Base-by-base conservation (phyloP, 495 filamentous ascomycete species). In the Penicillium manginii region DNA sequence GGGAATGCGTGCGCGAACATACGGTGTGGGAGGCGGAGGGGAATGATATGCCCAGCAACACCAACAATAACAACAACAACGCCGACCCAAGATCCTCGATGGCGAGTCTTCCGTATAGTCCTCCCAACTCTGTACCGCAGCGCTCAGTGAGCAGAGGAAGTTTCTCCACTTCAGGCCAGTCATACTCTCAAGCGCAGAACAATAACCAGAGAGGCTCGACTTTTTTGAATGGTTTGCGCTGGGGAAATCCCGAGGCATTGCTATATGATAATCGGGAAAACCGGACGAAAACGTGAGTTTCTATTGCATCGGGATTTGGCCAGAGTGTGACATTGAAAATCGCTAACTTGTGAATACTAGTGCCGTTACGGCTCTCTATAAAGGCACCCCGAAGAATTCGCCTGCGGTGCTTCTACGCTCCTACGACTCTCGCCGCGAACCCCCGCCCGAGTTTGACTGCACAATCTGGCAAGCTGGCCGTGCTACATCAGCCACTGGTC, bases 401-500 rank as follows among this genome's bases (percentile, higher is more conserved):
- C 73, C 82, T 9, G 81, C 92, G 0, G 86, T 88, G 2, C 71
- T 98, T 51, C 76, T 98, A 49, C 88, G 94, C 31, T 97, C 94
- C 10, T 98, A 98, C 66, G 93, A 96, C 62, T 97, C 96, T 22
- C 84, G 91, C 59, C 91, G 89, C 71, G 93, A 98, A 71, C 88
- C 92, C 0, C 83, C 91, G 4, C 89, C 93, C 0, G 91, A 96
- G 69, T 90, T 91, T 57, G 86, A 96, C 64, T 96, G 92, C 71
- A 96, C 84, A 14, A 91, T 98, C 52, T 98, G 94, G 94, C 84
- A 98, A 72, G 94, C 94, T 4, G 94, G 94, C 8, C 86, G 96
- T 39, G 94, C 94, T n/a, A 98, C 94, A 2, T 91, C 83, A 50
- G 92, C 94, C 3, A 96, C 91, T 3, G 92, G 90, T 0, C 77